phyloP scores from a whole-genome alignment of 192 early-diverging fungal species.

The Allomyces macrogynus region DNA sequence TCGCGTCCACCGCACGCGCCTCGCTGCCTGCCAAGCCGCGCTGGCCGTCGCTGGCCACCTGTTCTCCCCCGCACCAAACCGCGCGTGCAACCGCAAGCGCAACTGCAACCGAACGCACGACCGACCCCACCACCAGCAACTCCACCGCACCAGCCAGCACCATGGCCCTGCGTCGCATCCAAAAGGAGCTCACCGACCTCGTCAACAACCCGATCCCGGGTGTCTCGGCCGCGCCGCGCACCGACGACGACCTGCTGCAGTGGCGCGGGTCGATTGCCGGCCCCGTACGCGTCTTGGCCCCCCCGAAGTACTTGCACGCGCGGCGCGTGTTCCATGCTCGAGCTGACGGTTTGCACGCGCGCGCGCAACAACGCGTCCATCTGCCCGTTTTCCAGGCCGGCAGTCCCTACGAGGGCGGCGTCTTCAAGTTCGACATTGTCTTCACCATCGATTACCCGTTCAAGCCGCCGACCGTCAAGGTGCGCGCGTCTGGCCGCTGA shows the following conservation, averaged over 20 bases:
- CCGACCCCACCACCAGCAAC: no score
- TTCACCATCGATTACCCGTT: conserved; percentile 60
- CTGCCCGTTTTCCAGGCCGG: conserved; percentile 13
- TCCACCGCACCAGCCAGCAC: neutral
- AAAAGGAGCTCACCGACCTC: conserved; percentile 44
- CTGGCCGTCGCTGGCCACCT: no score
- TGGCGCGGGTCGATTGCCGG: conserved; percentile 37
- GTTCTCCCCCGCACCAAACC: no score
- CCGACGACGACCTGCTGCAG: conserved; percentile 38
- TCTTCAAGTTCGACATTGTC: conserved; percentile 44
- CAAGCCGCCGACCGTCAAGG: conserved; percentile 43
- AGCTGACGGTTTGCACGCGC: neutral
- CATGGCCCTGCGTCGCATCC: conserved; percentile 16
- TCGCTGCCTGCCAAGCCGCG: no score
- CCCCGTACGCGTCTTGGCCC: conserved; percentile 22
- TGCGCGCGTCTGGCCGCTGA: conserved; percentile 7
- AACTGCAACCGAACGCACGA: no score
- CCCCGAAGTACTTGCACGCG: neutral
- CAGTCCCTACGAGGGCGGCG: conserved; percentile 48
- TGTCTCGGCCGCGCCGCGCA: conserved; percentile 26
- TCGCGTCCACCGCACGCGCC: no score
- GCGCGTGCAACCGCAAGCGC: no score
- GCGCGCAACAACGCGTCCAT: neutral
- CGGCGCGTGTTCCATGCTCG: neutral
- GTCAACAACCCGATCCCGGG: conserved; percentile 34